Base-by-base conservation (phyloP, 2,329 filamentous ascomycete species). In the Alternaria brassicae region DNA sequence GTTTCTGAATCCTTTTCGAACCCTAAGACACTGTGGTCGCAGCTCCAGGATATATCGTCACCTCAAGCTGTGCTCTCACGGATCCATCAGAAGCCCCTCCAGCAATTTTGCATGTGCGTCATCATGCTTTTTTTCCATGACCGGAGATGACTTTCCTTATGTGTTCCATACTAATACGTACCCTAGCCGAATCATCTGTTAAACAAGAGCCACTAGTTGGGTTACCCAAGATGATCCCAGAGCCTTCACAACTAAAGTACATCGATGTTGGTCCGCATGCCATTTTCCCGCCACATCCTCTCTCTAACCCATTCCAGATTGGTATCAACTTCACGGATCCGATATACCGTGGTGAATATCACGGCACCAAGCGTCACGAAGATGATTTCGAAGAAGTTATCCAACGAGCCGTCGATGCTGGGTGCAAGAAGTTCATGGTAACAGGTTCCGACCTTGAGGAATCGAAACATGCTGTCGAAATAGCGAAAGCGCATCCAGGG, bases 241-340 rank as follows among this genome's bases (percentile, higher is more conserved):
- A 44, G 17, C n/a, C 37, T 3, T 15, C 56, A 2, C 59, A 66
- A 32, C 45, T 78, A 7, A 70, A 71, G 66, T 82, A 81, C 60
- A 75, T 79, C 55, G 80, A 82, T 78, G 80, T 82, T 68, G 71
- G 80, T 80, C 58, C 64, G 68, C 74, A 56, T 47, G 41, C 49
- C 56, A 57, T 34, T 49, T 51, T 53, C 45, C 45, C 49, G n/a
- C 49, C 28, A 41, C 54, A 37, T 58, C 28, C 30, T 15, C 37
- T 39, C 44, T 34, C 55, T 72, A 48, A 71, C 36, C n/a, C 17
- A 56, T 6, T 27, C 12, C 68, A 90, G 86, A 86, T 99, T 72
- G 95, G 94, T 58, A 97, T 99, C 83, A 99, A 99, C 78, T 86
- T 99, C 55, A 91, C 93, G 53, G 95, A 99, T 73, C 91, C 91